phyloP scores from a whole-genome alignment of 1,139 yeast genomes.

The Candida mesenterica region DNA sequence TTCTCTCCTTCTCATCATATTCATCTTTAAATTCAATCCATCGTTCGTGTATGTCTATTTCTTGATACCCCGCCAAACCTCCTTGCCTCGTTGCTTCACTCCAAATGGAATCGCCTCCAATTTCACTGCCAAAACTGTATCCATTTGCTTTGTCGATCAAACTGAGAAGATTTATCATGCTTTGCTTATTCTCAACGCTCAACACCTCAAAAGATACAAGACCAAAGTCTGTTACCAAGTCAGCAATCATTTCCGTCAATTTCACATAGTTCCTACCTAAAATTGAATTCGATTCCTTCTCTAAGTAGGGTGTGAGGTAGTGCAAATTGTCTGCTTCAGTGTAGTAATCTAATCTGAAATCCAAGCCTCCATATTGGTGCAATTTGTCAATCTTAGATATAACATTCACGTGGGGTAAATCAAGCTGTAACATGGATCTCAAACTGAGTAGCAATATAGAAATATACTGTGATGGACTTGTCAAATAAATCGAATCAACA shows the following conservation, averaged over 20 bases:
- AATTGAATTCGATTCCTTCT: slow-evolving; percentile 63
- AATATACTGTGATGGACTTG: slow-evolving; percentile 89
- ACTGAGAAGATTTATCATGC: slow-evolving; percentile 80
- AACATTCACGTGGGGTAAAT: slow-evolving; percentile 47
- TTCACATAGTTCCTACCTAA: slow-evolving; percentile 63
- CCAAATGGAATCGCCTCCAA: slow-evolving; percentile 97
- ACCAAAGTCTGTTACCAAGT: slow-evolving; percentile 82
- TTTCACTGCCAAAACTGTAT: slow-evolving; percentile 88
- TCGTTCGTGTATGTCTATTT: slow-evolving; percentile 83
- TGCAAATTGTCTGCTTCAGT: slow-evolving; percentile 87
- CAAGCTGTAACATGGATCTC: slow-evolving; percentile 55
- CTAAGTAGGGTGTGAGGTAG: slow-evolving; percentile 65
- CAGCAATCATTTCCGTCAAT: slow-evolving; percentile 77
- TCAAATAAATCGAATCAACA: slow-evolving; percentile 80
- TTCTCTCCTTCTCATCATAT: slow-evolving; percentile 64
- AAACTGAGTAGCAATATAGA: slow-evolving; percentile 78
- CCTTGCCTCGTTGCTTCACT: slow-evolving; percentile 88
- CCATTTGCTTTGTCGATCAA: slow-evolving; percentile 90
- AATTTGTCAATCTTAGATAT: slow-evolving; percentile 86
- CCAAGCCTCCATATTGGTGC: slow-evolving; percentile 56
- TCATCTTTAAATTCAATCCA: slow-evolving; percentile 86
- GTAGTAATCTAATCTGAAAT: slow-evolving; percentile 79
- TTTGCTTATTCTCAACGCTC: slow-evolving; percentile 84
- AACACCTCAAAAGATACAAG: slow-evolving; percentile 87
- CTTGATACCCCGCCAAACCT: slow-evolving; percentile 49